Evolutionary conservation across 2,329 filamentous ascomycete species (phyloP).

Genomic region (Cercospora canescens): DNA sequence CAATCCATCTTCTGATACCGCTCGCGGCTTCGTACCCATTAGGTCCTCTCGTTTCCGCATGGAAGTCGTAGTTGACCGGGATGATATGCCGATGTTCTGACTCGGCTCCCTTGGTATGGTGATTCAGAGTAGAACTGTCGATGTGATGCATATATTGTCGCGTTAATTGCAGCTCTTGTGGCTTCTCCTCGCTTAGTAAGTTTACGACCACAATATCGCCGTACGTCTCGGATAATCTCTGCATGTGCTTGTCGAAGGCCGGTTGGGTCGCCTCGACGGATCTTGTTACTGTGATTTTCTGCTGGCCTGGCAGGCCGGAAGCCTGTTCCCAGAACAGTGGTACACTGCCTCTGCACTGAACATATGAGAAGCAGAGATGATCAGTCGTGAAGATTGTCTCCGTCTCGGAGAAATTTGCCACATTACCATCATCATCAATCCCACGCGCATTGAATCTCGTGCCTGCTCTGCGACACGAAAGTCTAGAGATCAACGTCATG

Average conservation of each 20-base stretch:
- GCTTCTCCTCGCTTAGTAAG: constrained; percentile 85
- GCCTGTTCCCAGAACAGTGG: constrained; percentile 97
- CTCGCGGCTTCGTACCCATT: constrained; percentile 88
- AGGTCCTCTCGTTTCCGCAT: constrained; percentile 86
- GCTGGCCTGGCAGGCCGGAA: constrained; percentile 83
- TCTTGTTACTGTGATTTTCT: constrained; percentile 89
- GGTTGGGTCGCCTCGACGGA: constrained; percentile 89
- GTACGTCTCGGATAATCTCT: constrained; percentile 80
- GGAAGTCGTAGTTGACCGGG: constrained; percentile 92
- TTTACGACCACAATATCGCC: constrained; percentile 92
- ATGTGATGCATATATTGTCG: constrained; percentile 78
- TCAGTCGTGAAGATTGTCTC: constrained; percentile 87
- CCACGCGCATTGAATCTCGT: constrained; percentile 96
- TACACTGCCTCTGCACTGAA: constrained; percentile 87
- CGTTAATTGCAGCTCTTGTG: constrained; percentile 81
- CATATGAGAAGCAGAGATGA: constrained; percentile 85
- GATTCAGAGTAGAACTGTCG: constrained; percentile 68
- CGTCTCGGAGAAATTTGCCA: constrained; percentile 98
- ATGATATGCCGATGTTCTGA: constrained; percentile 72
- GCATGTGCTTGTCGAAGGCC: constrained; percentile 93
- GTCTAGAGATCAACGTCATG: constrained; percentile 84
- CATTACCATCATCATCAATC: constrained; percentile 95
- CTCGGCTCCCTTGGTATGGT: constrained; percentile 44
- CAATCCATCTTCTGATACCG: constrained; percentile 76
- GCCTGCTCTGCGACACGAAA: constrained; percentile 87